Percentiles rank a stretch among this genome's conserved stretches.
Conservation (phyloP, 2,329 filamentous ascomycete species). For the Pseudogymnoascus sp. region DNA sequence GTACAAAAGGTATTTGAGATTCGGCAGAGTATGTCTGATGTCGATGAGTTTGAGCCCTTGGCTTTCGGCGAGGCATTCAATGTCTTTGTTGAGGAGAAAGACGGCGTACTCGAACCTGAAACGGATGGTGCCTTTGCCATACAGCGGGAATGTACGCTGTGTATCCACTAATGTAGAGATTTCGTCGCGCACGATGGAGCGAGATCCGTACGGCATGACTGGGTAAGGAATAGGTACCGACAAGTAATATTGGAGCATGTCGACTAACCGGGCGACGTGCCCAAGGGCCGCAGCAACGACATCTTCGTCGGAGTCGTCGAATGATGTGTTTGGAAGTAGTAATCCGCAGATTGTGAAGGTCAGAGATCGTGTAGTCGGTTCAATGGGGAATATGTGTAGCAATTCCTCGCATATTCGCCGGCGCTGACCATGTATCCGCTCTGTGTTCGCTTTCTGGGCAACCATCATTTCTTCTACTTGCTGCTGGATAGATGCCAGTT, state of each 20-base stretch:
- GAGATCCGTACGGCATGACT: constrained; percentile 62
- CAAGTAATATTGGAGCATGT: constrained; percentile 75
- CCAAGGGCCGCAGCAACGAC: constrained; percentile 73
- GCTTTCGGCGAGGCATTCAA: constrained; percentile 58
- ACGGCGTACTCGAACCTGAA: constrained; percentile 95
- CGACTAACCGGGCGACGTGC: constrained; percentile 65
- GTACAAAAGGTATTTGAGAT: constrained; percentile 86
- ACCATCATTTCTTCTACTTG: constrained; percentile 49
- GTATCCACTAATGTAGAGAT: constrained; percentile 46
- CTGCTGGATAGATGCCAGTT: constrained; percentile 52
- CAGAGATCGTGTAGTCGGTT: constrained; percentile 55
- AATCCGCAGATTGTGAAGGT: constrained; percentile 77
- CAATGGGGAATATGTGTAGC: constrained; percentile 69
- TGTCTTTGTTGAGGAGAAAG: constrained; percentile 93
- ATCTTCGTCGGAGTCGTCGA: constrained; percentile 62
- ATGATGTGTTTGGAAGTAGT: constrained; percentile 70
- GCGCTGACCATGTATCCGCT: constrained; percentile 73
- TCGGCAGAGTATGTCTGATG: constrained; percentile 84
- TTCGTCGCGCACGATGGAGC: constrained; percentile 66
- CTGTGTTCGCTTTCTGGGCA: constrained; percentile 47
- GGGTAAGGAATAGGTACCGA: constrained; percentile 73
- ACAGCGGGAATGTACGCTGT: constrained; percentile 70
- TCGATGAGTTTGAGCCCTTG: constrained; percentile 76
- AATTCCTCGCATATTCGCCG: constrained; percentile 83
- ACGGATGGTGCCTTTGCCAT: constrained; percentile 60